Percentiles rank a stretch among this genome's conserved stretches.
These are phyloP conservation scores for Cucurbita moschata DNA, from an alignment of 306 rosid genomes.

Conservation along the genomic window DNA sequence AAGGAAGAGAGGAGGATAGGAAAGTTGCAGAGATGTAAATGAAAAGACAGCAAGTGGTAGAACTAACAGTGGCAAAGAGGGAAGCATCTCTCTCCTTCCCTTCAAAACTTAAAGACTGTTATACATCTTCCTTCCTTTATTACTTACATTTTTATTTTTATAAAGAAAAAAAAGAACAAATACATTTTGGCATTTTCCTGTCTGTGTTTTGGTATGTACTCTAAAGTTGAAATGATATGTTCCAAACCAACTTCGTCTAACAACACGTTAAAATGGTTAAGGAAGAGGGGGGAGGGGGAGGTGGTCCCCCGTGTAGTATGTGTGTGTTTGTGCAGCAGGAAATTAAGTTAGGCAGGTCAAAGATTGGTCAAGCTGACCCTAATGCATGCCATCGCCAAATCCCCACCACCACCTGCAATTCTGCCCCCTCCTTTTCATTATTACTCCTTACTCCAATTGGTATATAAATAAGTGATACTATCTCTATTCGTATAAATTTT, in stretches of 20 bases:
- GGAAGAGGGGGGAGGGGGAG: neutral
- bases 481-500: too few relatives aligned
- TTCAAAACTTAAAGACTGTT: too few relatives aligned
- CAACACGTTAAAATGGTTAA: too few relatives aligned
- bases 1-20: neutral
- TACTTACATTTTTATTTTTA: too few relatives aligned
- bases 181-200: neutral
- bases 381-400: neutral
- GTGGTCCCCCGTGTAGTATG: neutral
- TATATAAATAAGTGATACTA: neutral
- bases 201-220: neutral
- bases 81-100: neutral
- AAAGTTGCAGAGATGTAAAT: neutral
- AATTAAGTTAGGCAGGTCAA: constrained; percentile 1
- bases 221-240: neutral
- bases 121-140: too few relatives aligned
- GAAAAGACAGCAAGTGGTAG: neutral
- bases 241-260: neutral
- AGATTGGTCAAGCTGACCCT: constrained; percentile 4
- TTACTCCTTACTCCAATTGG: neutral
- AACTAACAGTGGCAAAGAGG: constrained; percentile 1
- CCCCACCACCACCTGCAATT: neutral
- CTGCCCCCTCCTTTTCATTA: neutral
- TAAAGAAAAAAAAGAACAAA: neutral
- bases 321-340: neutral